A percentile compares a stretch with the other conserved stretches of the same genome.
Evolutionary conservation across 1,284 basidiomycete genomes (phyloP).

Genomic region (Boletus semigastroideus): DNA sequence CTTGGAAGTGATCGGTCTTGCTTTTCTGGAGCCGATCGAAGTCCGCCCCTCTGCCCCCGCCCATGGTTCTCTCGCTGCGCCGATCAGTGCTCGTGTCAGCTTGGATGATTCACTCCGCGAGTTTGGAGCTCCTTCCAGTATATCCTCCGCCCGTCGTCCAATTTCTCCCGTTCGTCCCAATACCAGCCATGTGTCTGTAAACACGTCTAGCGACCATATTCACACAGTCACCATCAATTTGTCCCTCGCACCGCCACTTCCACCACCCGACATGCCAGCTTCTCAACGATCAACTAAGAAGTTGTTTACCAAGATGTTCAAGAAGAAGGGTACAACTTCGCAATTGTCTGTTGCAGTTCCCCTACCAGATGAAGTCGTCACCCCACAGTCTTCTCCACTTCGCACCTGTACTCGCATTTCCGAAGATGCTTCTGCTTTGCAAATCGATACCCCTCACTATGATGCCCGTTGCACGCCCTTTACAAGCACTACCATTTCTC

Average conservation of each 20-base stretch:
- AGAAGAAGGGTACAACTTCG: constrained; percentile 46
- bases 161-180: constrained; percentile 8
- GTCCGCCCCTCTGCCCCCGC: constrained; percentile 48
- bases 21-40: constrained; percentile 80
- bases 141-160: constrained; percentile 9
- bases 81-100: constrained; percentile 23
- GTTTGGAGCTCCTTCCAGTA: constrained; percentile 10
- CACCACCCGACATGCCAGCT: constrained; percentile 24
- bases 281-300: constrained; percentile 48
- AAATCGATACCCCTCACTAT: constrained; percentile 8
- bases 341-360: constrained; percentile 15
- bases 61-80: constrained; percentile 3
- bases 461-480: constrained; percentile 21
- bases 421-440: constrained; percentile 12
- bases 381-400: constrained; percentile 21
- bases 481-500: constrained; percentile 33
- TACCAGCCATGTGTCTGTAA: constrained; percentile 1
- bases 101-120: constrained; percentile 28
- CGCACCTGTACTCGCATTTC: constrained; percentile 3
- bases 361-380: constrained; percentile 3
- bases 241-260: constrained; percentile 22
- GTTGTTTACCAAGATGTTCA: constrained; percentile 75
- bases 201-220: not conserved
- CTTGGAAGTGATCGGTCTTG: constrained; percentile 79
- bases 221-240: constrained; percentile 21